Conservation (phyloP, 2,329 filamentous ascomycete genomes). For the Coniella lustricola region DNA sequence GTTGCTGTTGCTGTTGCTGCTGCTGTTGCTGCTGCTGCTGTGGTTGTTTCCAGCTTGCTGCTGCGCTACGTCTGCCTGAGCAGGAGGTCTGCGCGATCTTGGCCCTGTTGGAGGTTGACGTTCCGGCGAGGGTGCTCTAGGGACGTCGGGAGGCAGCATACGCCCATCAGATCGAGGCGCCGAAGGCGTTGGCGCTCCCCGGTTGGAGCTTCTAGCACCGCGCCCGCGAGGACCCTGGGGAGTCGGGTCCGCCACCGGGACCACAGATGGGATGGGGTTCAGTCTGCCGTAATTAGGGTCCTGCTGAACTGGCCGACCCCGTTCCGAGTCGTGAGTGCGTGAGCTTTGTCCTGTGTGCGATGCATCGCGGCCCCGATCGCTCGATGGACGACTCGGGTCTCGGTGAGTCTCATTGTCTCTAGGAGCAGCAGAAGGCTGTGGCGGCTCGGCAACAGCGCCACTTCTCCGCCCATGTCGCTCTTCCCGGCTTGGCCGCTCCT, state of each 20-base stretch:
- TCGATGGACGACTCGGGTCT: slow-evolving; percentile 9
- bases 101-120: slow-evolving; percentile 46
- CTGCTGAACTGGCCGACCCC: slow-evolving; percentile 43
- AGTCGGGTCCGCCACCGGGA: slow-evolving; percentile 34
- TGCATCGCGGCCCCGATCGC: slow-evolving; percentile 36
- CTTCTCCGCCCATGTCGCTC: slow-evolving; percentile 36
- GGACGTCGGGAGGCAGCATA: slow-evolving; percentile 33
- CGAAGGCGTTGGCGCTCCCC: slow-evolving; percentile 27
- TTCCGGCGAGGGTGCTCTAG: slow-evolving; percentile 40
- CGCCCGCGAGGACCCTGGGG: slow-evolving; percentile 49
- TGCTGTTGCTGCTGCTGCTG: too few species aligned
- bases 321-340: slow-evolving; percentile 40
- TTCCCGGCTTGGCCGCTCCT: slow-evolving; percentile 35
- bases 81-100: slow-evolving; percentile 32
- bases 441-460: slow-evolving; percentile 6
- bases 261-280: slow-evolving; percentile 42
- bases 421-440: slow-evolving; percentile 12
- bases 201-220: slow-evolving; percentile 29
- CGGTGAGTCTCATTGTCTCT: slow-evolving; percentile 23
- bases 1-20: too few species aligned
- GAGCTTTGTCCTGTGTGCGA: slow-evolving; percentile 31
- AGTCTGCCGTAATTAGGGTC: slow-evolving; percentile 59
- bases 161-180: slow-evolving; percentile 37
- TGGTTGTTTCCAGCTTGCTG: slow-evolving; percentile 18
- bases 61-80: slow-evolving; percentile 31